A percentile compares a stretch with the other conserved stretches of the same genome.
Conservation (phyloP, 441 rosid genomes). For the Adansonia gregorii region DNA sequence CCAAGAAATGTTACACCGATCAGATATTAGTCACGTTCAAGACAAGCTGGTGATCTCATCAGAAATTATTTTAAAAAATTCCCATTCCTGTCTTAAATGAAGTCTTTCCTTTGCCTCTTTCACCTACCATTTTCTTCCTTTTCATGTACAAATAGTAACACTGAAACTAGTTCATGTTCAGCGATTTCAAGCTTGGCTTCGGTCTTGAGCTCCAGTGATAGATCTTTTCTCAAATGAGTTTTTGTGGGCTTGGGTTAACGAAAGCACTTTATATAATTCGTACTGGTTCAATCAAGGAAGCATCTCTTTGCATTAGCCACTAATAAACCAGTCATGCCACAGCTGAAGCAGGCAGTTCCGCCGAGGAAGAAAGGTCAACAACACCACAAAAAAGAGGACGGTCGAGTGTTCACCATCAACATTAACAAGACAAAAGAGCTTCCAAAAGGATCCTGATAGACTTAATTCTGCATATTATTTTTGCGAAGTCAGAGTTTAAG, state of each 20-base stretch:
- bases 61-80: conserved; percentile 29
- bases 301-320: conserved; percentile 41
- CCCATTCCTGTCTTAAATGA: conserved; percentile 36
- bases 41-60: conserved; percentile 67
- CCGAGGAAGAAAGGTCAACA: conserved; percentile 25
- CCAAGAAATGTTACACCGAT: conserved; percentile 44
- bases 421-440: conserved; percentile 65
- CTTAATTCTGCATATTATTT: conserved; percentile 20
- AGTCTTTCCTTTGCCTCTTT: conserved; percentile 47
- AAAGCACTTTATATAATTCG: conserved; percentile 65
- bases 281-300: conserved; percentile 55
- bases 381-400: conserved; percentile 57
- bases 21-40: conserved; percentile 44
- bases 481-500: conserved; percentile 68
- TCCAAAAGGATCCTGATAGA: conserved; percentile 51
- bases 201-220: conserved; percentile 50
- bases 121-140: conserved; percentile 46
- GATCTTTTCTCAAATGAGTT: conserved; percentile 80
- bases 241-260: conserved; percentile 71
- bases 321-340: conserved; percentile 32
- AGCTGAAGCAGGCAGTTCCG: conserved; percentile 32
- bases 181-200: conserved; percentile 55
- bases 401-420: conserved; percentile 60
- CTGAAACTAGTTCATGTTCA: conserved; percentile 46
- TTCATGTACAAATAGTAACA: conserved; percentile 29